Evolutionary conservation across 1,284 basidiomycete genomes (phyloP).

Genomic region (Clitocybe nebularis): DNA sequence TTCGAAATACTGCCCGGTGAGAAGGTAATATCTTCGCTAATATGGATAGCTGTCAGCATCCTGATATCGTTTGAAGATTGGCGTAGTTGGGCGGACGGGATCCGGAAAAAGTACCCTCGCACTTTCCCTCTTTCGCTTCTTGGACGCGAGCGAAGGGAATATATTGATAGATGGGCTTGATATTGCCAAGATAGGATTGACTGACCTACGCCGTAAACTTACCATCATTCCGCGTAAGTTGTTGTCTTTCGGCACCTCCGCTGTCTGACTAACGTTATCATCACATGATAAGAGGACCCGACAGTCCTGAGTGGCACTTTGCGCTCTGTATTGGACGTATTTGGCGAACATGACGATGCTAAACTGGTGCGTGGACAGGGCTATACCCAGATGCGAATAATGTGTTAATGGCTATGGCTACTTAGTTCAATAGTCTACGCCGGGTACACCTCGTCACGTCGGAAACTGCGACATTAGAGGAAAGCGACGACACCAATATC

Average conservation of each 20-base stretch:
- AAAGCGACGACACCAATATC: conserved; percentile 62
- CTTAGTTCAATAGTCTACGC: conserved; percentile 68
- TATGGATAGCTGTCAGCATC: too few species aligned
- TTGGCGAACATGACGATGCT: conserved; percentile 72
- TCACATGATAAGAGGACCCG: conserved; percentile 55
- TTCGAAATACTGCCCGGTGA: conserved; percentile 18
- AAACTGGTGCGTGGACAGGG: conserved; percentile 74
- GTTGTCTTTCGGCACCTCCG: too few species aligned
- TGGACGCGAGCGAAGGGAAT: conserved; percentile 69
- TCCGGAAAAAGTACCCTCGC: conserved; percentile 79
- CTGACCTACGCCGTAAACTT: conserved; percentile 68
- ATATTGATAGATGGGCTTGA: conserved; percentile 80
- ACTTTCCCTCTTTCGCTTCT: conserved; percentile 86
- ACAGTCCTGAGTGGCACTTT: conserved; percentile 77
- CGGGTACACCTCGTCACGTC: conserved; percentile 72
- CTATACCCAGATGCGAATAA: too few species aligned
- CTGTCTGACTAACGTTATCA: too few species aligned
- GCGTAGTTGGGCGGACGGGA: conserved; percentile 47
- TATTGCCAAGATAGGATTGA: conserved; percentile 71
- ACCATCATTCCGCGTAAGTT: conserved; percentile 83
- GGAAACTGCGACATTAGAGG: conserved; percentile 34
- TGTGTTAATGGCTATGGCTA: too few species aligned
- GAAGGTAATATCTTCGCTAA: too few species aligned
- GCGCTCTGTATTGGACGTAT: conserved; percentile 74
- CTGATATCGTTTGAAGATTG: conserved; percentile 10